phyloP scores from a whole-genome alignment of 177 flowering plant species.

The Vitis hybrid region DNA sequence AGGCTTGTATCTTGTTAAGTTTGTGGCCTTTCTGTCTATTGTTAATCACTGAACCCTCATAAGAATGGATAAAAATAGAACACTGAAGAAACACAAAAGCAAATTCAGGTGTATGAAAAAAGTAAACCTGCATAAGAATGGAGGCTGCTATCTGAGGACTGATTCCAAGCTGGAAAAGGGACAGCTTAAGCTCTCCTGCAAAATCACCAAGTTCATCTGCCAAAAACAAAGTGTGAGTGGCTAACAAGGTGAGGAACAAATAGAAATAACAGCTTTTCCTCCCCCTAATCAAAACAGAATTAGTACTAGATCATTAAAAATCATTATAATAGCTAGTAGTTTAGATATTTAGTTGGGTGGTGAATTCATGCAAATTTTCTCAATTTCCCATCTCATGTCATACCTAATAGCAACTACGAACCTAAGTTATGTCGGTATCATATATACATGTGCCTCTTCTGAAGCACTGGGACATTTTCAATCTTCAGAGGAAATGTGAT shows the following conservation, averaged over 20 bases:
- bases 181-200: conserved; percentile 75
- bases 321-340: not conserved
- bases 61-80: not conserved
- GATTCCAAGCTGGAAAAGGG: conserved; percentile 95
- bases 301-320: not conserved
- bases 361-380: not conserved
- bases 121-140: conserved; percentile 88
- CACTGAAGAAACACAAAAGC: conserved; percentile 1
- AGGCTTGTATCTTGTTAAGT: too few relatives aligned
- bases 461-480: too few relatives aligned
- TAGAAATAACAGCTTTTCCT: not conserved
- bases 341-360: not conserved
- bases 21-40: too few relatives aligned
- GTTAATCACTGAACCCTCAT: too few relatives aligned
- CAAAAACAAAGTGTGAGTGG: conserved; percentile 16
- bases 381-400: not conserved
- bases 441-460: too few relatives aligned
- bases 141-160: conserved; percentile 97
- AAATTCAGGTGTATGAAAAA: not conserved
- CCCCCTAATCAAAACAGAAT: not conserved
- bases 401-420: not conserved
- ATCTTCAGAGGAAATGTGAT: too few relatives aligned
- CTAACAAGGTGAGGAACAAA: not conserved
- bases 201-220: conserved; percentile 89
- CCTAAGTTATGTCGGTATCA: too few relatives aligned